Percentiles rank a stretch among this genome's conserved stretches.
These are phyloP conservation scores for Leccinum truebloodii DNA, from an alignment of 768 basidiomycete genomes.

Conservation along the genomic window DNA sequence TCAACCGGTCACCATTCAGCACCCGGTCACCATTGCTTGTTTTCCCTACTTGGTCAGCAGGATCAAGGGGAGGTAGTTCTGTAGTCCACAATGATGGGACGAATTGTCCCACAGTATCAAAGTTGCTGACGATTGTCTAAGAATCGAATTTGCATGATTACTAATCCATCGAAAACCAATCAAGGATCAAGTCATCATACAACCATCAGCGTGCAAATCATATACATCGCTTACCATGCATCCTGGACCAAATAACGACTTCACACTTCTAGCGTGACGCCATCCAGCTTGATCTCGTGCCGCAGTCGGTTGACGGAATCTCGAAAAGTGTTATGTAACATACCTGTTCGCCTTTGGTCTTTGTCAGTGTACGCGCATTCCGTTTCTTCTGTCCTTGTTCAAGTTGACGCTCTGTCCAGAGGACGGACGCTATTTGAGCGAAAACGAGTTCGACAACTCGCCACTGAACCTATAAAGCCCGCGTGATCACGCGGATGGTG, in stretches of 20 bases:
- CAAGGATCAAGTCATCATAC: background rate
- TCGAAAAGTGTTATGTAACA: background rate
- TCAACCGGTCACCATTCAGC: background rate
- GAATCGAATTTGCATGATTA: background rate
- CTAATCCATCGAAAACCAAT: background rate
- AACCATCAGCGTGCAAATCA: background rate
- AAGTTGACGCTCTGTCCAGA: background rate
- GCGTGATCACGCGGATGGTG: slow-evolving; percentile 34
- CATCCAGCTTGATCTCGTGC: background rate
- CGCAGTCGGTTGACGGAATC: background rate
- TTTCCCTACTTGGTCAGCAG: background rate
- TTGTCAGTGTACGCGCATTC: slow-evolving; percentile 4
- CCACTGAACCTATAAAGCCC: slow-evolving; percentile 15
- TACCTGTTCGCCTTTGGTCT: background rate
- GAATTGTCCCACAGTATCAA: background rate
- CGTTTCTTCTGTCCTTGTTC: background rate
- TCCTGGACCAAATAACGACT: background rate
- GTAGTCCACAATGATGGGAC: background rate
- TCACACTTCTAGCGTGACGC: background rate
- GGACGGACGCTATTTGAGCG: background rate
- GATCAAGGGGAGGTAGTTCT: background rate
- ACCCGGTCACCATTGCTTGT: too few species aligned
- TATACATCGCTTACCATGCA: background rate
- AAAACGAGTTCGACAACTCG: background rate
- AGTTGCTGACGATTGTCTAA: background rate